A percentile compares a stretch with the other conserved stretches of the same genome.
phyloP scores from a whole-genome alignment of 2,329 filamentous ascomycete genomes.

The Hypoxylon sp. region DNA sequence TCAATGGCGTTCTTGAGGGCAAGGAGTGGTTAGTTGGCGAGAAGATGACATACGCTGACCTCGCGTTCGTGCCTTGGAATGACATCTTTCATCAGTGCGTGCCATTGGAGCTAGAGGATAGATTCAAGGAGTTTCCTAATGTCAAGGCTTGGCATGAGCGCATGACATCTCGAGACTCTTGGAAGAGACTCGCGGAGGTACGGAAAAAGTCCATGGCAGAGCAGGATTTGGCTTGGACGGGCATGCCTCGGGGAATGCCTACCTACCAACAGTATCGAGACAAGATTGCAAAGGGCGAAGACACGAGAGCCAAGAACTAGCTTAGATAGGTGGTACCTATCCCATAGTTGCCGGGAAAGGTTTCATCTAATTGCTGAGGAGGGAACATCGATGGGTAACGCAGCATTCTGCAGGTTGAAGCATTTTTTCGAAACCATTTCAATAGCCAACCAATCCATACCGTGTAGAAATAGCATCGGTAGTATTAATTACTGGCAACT shows the following conservation, averaged over 20 bases:
- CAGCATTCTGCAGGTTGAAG: background rate
- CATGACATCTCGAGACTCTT: slow-evolving; percentile 37
- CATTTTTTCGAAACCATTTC: background rate
- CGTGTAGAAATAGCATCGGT: background rate
- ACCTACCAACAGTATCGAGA: slow-evolving; percentile 1
- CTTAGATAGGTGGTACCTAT: background rate
- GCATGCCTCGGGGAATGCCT: slow-evolving; percentile 7
- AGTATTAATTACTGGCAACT: background rate
- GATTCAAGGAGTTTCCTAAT: slow-evolving; percentile 36
- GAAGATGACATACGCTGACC: slow-evolving; percentile 54
- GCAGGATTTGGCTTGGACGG: slow-evolving; percentile 8
- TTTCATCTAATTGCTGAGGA: no score
- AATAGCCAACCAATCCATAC: background rate
- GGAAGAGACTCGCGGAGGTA: slow-evolving; percentile 35
- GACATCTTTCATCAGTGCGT: slow-evolving; percentile 21
- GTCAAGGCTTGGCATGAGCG: slow-evolving; percentile 45
- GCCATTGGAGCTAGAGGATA: slow-evolving; percentile 1
- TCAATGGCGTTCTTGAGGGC: slow-evolving; percentile 59
- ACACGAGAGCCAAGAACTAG: background rate
- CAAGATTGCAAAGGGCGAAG: slow-evolving; percentile 4
- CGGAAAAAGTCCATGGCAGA: slow-evolving; percentile 35
- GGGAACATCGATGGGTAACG: background rate
- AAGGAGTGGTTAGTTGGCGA: slow-evolving; percentile 60
- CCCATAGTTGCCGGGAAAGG: no score
- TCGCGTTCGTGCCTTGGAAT: slow-evolving; percentile 45